Evolutionary conservation across 139 green algal genomes (phyloP), one percentile per base, ranked within the genome.

Genomic region (Asterochloris sp.): DNA sequence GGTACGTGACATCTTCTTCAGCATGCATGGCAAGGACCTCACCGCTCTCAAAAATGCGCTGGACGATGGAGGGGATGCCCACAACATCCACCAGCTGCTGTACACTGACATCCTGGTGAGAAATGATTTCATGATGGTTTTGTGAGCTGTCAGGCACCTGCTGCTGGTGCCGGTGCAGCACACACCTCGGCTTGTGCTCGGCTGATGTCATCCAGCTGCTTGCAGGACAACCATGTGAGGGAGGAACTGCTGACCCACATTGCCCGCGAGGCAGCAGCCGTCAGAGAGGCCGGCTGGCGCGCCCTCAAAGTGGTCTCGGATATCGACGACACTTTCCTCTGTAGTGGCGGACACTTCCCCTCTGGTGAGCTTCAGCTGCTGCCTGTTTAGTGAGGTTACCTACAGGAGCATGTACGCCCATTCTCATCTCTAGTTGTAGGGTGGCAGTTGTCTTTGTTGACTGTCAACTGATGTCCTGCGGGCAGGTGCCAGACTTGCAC

Each of bases 301-400:
- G 78, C 78, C 26, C 87, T 92, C 64, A 92, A 92, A 84, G 81
- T 92, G 21, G 75, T 92, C 47, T 82, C 63, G 38, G 89, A 92
- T 24, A 84, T 92, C 17, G 89, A 92, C 74, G 89, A 92, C 84
- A 92, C 89, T 6, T 78, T 92, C n/a, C 86, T 92, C 63, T 83
- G 82, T 76, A 90, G 85, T 21, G 89, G 89, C 6, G 88, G 82
- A 0, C 76, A 78, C 73, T 92, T 88, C 60, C 89, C 89, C 0
- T 77, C 80, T 68, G 78, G 78, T 75, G 12, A 68, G 76, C 13
- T 14, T 29, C 26, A 21, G n/a, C n/a, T 62, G 54, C 60, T 11
- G 19, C 11, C 15, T 1, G 14, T 62, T 6, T 54, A 10, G 38
- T 54, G 38, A 6, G 38, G 38, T 54, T 54, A 54, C 38, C 6